phyloP scores from a whole-genome alignment of 2,329 filamentous ascomycete species.

The Alternaria dauci region DNA sequence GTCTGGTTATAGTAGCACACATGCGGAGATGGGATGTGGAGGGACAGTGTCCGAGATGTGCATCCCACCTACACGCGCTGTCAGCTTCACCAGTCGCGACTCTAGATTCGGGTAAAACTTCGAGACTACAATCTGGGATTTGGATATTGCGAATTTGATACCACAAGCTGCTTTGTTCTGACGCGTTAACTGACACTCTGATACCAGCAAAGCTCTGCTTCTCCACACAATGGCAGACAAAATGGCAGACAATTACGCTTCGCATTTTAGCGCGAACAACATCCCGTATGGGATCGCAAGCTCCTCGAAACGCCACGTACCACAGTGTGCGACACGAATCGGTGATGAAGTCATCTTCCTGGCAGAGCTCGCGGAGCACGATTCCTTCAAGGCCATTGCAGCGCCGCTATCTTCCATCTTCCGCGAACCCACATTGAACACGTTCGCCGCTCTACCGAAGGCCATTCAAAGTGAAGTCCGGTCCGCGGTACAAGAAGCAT shows the following conservation, averaged over 20 bases:
- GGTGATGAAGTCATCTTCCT: constrained; percentile 63
- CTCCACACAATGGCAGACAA: constrained; percentile 26
- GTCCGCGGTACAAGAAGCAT: constrained; percentile 50
- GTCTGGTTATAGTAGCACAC: neutral
- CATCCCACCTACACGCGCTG: constrained; percentile 1
- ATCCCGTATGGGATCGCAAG: constrained; percentile 45
- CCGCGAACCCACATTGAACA: constrained; percentile 54
- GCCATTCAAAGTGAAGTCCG: constrained; percentile 52
- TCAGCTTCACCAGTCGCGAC: neutral
- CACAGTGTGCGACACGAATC: constrained; percentile 61
- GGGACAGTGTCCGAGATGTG: constrained; percentile 15
- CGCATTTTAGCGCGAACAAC: constrained; percentile 44
- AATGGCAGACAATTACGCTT: constrained; percentile 34
- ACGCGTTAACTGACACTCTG: no score
- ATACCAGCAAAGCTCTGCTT: neutral
- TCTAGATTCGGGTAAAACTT: neutral
- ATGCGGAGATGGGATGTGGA: constrained; percentile 21
- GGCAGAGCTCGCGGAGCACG: constrained; percentile 50
- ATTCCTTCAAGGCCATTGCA: constrained; percentile 37
- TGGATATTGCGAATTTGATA: neutral
- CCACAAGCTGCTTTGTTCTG: neutral
- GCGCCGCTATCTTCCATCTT: constrained; percentile 38
- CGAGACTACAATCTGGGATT: neutral
- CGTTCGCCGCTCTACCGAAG: constrained; percentile 59
- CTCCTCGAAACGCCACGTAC: constrained; percentile 33